Evolutionary conservation across 75 land plant species (phyloP).

Genomic region (Isoetes taiwanensis): DNA sequence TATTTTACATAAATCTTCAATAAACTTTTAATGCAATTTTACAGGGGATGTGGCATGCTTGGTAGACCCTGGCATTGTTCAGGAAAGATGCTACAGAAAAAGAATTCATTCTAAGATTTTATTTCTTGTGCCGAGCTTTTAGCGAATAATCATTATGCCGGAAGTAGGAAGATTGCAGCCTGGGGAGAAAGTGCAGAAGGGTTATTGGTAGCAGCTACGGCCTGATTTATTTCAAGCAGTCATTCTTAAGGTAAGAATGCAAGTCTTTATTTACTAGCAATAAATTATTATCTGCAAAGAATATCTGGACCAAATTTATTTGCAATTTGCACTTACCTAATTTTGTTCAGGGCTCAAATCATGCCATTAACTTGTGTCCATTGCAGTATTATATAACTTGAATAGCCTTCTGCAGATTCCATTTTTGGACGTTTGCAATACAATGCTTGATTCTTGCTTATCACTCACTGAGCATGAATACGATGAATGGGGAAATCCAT

Average conservation of each 20-base stretch:
- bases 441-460: constrained; percentile 56
- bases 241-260: constrained; percentile 50
- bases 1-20: too few species aligned
- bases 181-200: constrained; percentile 96
- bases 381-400: background rate
- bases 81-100: constrained; percentile 49
- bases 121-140: constrained; percentile 56
- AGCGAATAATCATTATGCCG: constrained; percentile 41
- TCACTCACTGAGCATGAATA: constrained; percentile 59
- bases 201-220: constrained; percentile 48
- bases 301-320: background rate
- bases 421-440: constrained; percentile 65
- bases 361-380: background rate
- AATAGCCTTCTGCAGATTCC: constrained; percentile 50
- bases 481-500: constrained; percentile 90
- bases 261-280: background rate
- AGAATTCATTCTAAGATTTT: constrained; percentile 67
- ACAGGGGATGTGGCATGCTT: constrained; percentile 80
- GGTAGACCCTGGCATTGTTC: constrained; percentile 84
- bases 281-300: background rate
- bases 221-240: constrained; percentile 72
- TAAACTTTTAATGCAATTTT: too few species aligned
- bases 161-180: constrained; percentile 64
- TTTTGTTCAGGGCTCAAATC: background rate
- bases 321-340: background rate